A percentile compares a stretch with the other conserved stretches of the same genome.
Evolutionary conservation across 1,284 basidiomycete species (phyloP).

Genomic region (Laetiporus sulphureus): DNA sequence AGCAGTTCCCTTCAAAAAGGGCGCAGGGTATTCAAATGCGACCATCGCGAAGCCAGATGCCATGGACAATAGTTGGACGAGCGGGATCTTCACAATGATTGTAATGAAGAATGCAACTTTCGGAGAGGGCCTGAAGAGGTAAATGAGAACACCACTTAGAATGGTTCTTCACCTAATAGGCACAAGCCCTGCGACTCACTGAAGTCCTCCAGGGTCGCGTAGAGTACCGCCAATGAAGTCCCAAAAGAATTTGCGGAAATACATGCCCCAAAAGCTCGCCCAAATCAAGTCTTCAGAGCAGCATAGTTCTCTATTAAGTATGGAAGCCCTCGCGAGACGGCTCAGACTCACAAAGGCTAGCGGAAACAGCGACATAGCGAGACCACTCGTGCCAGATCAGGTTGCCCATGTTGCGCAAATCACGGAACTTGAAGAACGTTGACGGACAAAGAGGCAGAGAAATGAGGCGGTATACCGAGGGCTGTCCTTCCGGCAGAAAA

Average conservation of each 20-base stretch:
- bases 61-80: constrained; percentile 65
- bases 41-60: constrained; percentile 50
- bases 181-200: constrained; percentile 46
- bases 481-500: constrained; percentile 11
- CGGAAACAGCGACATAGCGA: constrained; percentile 64
- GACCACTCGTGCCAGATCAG: constrained; percentile 80
- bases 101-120: constrained; percentile 57
- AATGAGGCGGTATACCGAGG: constrained; percentile 1
- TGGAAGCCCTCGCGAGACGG: neutral
- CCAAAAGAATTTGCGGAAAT: constrained; percentile 90
- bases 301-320: neutral
- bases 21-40: constrained; percentile 62
- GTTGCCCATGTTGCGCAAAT: constrained; percentile 57
- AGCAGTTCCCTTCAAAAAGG: constrained; percentile 45
- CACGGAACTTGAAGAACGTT: constrained; percentile 11
- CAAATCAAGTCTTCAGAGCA: constrained; percentile 60
- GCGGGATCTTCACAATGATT: constrained; percentile 68
- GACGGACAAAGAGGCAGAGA: constrained; percentile 14
- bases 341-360: constrained; percentile 62
- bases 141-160: no score
- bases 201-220: constrained; percentile 70
- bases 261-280: constrained; percentile 70
- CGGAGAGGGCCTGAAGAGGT: constrained; percentile 54
- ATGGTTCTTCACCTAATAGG: no score
- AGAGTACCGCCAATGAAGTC: constrained; percentile 70